phyloP scores from a whole-genome alignment of 2,329 filamentous ascomycete genomes.

The Exophiala mesophila region DNA sequence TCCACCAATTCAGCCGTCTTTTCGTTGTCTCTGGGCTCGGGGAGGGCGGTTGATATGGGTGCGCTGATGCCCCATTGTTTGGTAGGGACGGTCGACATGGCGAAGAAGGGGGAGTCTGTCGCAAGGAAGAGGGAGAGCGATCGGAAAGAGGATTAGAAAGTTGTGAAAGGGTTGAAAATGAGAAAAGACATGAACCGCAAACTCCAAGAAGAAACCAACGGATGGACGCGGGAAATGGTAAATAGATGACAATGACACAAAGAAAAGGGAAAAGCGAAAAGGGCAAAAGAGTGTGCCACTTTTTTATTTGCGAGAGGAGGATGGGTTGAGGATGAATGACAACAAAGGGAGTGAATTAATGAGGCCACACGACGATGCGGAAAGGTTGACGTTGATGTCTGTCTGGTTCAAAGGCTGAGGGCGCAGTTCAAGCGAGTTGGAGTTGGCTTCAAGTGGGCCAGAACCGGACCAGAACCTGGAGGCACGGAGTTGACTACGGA shows the following conservation, averaged over 20 bases:
- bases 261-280: neutral
- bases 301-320: neutral
- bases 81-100: conserved; percentile 12
- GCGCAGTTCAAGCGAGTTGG: too few species aligned
- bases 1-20: conserved; percentile 74
- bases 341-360: neutral
- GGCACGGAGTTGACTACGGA: too few species aligned
- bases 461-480: too few species aligned
- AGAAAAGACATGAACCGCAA: conserved; percentile 21
- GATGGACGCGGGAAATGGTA: conserved; percentile 15
- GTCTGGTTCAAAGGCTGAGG: too few species aligned
- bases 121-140: neutral
- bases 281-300: neutral
- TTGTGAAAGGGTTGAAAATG: conserved; percentile 10
- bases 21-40: conserved; percentile 70
- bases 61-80: conserved; percentile 70
- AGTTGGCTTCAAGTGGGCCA: too few species aligned
- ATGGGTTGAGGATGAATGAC: neutral
- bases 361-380: too few species aligned
- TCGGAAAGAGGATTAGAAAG: conserved; percentile 5
- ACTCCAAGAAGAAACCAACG: conserved; percentile 23
- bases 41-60: conserved; percentile 72
- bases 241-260: neutral
- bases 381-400: too few species aligned
- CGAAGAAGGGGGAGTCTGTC: conserved; percentile 1